Conservation (phyloP, 169 alveolate genomes). For the Plasmodium relictum region DNA sequence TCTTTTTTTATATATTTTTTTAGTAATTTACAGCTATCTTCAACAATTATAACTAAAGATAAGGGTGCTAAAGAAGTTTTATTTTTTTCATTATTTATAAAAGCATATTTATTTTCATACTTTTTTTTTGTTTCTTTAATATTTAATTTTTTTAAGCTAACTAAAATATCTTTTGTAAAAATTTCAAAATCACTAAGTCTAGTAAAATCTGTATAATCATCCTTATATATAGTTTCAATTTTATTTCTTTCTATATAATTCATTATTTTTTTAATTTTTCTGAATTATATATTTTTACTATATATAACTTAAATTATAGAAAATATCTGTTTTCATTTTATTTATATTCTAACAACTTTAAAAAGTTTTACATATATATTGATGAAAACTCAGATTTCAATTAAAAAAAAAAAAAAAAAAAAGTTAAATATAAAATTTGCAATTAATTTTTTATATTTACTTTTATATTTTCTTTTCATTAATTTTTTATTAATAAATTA, state of each 20-base stretch:
- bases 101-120: slow-evolving; percentile 66
- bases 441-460: no score
- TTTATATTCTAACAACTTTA: no score
- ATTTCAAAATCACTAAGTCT: slow-evolving; percentile 73
- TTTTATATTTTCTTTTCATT: no score
- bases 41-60: slow-evolving; percentile 42
- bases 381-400: no score
- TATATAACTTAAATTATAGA: no score
- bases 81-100: slow-evolving; percentile 42
- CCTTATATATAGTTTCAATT: slow-evolving; percentile 43
- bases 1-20: slow-evolving; percentile 55
- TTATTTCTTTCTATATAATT: slow-evolving; percentile 62
- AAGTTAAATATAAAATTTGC: no score
- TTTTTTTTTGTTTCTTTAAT: slow-evolving; percentile 54
- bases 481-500: no score
- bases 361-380: no score
- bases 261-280: slow-evolving; percentile 9
- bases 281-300: no score
- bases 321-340: no score
- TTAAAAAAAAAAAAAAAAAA: no score
- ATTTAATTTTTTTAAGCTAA: slow-evolving; percentile 56
- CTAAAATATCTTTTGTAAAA: slow-evolving; percentile 68
- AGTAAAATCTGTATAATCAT: slow-evolving; percentile 73
- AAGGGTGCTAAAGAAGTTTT: slow-evolving; percentile 54
- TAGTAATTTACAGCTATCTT: slow-evolving; percentile 60